phyloP scores from a whole-genome alignment of 441 rosid species.

The Gossypium lobatum region DNA sequence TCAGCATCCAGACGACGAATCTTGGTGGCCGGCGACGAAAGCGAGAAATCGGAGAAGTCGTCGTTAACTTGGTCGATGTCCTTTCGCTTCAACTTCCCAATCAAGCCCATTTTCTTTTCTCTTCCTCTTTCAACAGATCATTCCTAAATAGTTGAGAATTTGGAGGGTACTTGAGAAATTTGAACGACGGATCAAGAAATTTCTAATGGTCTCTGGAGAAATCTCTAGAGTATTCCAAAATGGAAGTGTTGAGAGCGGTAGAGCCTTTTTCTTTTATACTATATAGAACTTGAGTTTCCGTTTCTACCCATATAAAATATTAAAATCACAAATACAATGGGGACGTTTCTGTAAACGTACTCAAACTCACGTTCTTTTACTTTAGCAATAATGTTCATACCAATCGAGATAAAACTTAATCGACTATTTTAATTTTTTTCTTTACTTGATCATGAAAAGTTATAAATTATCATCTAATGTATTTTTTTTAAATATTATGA shows the following conservation, averaged over 20 bases:
- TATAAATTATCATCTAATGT: no score
- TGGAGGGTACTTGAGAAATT: background rate
- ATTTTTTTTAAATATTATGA: no score
- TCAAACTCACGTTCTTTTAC: no score
- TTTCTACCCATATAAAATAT: no score
- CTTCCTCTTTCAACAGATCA: background rate
- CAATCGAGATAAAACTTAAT: no score
- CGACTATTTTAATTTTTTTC: no score
- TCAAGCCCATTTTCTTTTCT: slow-evolving; percentile 1
- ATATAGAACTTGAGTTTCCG: no score
- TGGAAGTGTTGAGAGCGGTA: background rate
- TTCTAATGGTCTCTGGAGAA: background rate
- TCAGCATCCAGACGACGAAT: slow-evolving; percentile 72
- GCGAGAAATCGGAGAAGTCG: slow-evolving; percentile 77
- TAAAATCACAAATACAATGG: no score
- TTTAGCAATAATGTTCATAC: accelerated
- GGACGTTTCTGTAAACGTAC: no score
- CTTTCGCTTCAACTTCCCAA: slow-evolving; percentile 56
- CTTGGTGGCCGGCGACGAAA: slow-evolving; percentile 70
- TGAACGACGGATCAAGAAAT: background rate
- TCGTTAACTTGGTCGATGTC: slow-evolving; percentile 57
- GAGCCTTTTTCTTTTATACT: background rate
- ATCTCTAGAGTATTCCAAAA: background rate
- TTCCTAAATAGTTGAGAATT: background rate
- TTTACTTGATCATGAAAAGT: no score